phyloP scores from a whole-genome alignment of 2,329 filamentous ascomycete genomes.

The Ascochyta viciae-villosae region DNA sequence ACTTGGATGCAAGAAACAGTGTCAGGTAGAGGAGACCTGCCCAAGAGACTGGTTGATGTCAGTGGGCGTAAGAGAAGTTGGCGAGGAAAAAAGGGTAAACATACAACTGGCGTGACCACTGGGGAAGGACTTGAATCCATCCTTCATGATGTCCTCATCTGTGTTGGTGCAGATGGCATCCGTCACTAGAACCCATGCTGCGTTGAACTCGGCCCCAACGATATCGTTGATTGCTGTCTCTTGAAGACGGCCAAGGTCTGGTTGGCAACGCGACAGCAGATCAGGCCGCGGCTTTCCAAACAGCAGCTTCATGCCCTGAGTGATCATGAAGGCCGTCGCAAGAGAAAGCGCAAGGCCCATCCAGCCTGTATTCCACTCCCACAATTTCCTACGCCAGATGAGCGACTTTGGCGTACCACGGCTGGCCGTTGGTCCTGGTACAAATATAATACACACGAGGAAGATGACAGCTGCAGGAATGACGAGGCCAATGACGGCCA shows the following conservation, averaged over 20 bases:
- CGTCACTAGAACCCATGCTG: constrained; percentile 73
- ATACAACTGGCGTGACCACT: constrained; percentile 75
- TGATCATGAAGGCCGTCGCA: constrained; percentile 78
- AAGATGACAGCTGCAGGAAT: constrained; percentile 73
- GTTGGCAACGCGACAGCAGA: constrained; percentile 73
- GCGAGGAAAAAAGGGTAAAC: constrained; percentile 23
- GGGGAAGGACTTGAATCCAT: constrained; percentile 86
- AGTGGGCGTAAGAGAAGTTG: neutral
- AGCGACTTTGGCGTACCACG: constrained; percentile 67
- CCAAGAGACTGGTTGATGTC: constrained; percentile 63
- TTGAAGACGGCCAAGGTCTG: constrained; percentile 70
- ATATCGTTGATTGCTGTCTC: constrained; percentile 66
- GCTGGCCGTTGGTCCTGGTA: constrained; percentile 74
- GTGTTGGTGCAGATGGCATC: constrained; percentile 76
- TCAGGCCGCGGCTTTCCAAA: constrained; percentile 71
- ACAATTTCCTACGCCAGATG: constrained; percentile 82
- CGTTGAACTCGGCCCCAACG: constrained; percentile 54
- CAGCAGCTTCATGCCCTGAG: constrained; percentile 81
- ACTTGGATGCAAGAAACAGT: constrained; percentile 85
- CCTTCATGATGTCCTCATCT: constrained; percentile 68
- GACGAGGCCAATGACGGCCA: constrained; percentile 69
- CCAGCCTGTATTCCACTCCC: constrained; percentile 88
- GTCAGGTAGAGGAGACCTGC: constrained; percentile 84
- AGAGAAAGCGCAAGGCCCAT: constrained; percentile 79
- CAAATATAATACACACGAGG: constrained; percentile 70